phyloP scores from a whole-genome alignment of 208 protist genomes.

The Blechomonas ayalai region DNA sequence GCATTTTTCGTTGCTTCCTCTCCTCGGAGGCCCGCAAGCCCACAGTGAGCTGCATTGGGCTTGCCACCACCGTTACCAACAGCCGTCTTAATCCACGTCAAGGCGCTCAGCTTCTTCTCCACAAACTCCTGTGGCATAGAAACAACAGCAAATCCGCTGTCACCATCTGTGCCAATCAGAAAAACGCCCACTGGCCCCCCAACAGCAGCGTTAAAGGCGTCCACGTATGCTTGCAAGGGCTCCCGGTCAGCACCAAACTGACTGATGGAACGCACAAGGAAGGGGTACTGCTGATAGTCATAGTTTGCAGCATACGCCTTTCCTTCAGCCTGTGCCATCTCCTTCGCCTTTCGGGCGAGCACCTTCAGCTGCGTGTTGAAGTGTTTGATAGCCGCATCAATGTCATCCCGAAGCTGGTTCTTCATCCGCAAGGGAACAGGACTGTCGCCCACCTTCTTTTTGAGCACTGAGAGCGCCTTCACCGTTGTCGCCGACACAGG shows the following conservation, averaged over 20 bases:
- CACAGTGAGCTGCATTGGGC: conserved; percentile 81
- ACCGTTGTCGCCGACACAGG: conserved; percentile 42
- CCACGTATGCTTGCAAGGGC: conserved; percentile 68
- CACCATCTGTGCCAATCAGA: conserved; percentile 56
- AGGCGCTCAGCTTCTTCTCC: conserved; percentile 77
- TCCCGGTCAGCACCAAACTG: conserved; percentile 82
- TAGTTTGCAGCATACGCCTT: conserved; percentile 29
- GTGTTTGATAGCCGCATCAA: conserved; percentile 77
- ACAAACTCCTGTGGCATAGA: conserved; percentile 53
- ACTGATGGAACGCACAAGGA: conserved; percentile 36
- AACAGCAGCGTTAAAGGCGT: conserved; percentile 57
- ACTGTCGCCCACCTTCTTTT: conserved; percentile 87
- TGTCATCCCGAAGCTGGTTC: conserved; percentile 66
- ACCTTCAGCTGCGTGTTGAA: conserved; percentile 63
- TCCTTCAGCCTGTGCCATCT: conserved; percentile 57
- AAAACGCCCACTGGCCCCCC: conserved; percentile 64
- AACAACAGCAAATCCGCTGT: conserved; percentile 69
- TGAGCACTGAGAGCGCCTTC: conserved; percentile 87
- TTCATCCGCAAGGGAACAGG: conserved; percentile 66
- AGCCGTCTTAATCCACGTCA: conserved; percentile 74
- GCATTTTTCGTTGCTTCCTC: conserved; percentile 44
- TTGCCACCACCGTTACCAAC: conserved; percentile 90
- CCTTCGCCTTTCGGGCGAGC: conserved; percentile 49
- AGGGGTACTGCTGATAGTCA: conserved; percentile 30
- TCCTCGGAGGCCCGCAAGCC: conserved; percentile 43